Percentiles rank a stretch among this genome's conserved stretches.
These are phyloP conservation scores for Pseudocercospora pini-densiflorae DNA, from an alignment of 2,329 filamentous ascomycete species.

Conservation along the genomic window DNA sequence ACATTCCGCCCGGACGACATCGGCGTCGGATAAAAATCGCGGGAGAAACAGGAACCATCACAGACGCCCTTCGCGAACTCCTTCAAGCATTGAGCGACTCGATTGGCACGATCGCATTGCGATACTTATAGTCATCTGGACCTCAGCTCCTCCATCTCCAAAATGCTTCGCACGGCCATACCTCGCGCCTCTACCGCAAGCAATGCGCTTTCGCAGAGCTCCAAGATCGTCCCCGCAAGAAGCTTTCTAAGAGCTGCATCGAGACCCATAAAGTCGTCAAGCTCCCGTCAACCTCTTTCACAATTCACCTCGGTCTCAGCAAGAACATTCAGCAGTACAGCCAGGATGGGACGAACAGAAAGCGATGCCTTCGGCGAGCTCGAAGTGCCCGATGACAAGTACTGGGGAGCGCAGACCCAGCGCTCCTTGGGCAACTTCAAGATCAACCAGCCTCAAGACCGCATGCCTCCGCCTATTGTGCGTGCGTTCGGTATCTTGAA, in stretches of 20 bases:
- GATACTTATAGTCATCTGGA: neutral
- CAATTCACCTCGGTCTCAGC: conserved; percentile 12
- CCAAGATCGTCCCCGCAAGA: conserved; percentile 22
- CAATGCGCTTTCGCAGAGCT: conserved; percentile 17
- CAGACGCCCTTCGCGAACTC: conserved; percentile 1
- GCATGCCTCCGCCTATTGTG: conserved; percentile 92
- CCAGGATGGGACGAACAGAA: conserved; percentile 67
- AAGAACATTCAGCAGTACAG: conserved; percentile 39
- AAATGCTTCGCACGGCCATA: conserved; percentile 27
- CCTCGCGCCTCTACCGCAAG: conserved; percentile 23
- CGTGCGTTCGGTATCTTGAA: conserved; percentile 97
- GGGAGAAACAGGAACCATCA: conserved; percentile 7
- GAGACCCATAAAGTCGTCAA: conserved; percentile 9
- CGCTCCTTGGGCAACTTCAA: conserved; percentile 96
- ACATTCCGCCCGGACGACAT: neutral
- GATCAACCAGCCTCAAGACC: conserved; percentile 99
- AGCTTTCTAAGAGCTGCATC: conserved; percentile 16
- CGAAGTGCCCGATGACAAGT: conserved; percentile 88
- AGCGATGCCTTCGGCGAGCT: conserved; percentile 98
- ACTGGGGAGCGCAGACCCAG: conserved; percentile 99
- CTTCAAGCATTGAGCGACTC: conserved; percentile 3
- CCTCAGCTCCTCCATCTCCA: neutral
- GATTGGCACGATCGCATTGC: neutral
- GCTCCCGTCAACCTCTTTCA: conserved; percentile 5
- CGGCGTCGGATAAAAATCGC: neutral